Base-by-base conservation (phyloP, 2,329 filamentous ascomycete genomes). In the Ophiosphaerella korrae region DNA sequence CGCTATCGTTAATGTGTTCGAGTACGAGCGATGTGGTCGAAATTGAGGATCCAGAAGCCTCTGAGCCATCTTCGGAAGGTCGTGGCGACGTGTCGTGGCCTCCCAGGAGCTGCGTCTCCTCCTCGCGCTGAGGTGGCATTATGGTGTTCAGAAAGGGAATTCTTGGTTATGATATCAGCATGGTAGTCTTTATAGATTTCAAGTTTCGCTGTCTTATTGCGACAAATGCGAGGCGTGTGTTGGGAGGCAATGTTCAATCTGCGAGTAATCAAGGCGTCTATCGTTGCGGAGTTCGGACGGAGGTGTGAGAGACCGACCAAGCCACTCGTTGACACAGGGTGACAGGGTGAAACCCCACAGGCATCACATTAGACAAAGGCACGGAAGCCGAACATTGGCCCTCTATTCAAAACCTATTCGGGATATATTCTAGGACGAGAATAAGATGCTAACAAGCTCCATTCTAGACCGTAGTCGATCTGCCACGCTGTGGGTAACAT, bases 21-120 rank as follows among this genome's bases (percentile, higher is more conserved):
- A 94, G 89, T 46, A 94, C 84, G 12, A 94, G 80, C 63, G 90
- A 93, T 3, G 88, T 92, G 9, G 90, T 93, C 31, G 90, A 94
- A n/a, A 86, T 86, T 35, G 88, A 88, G n/a, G 88, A 90, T 39
- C 84, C 73, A 3, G 89, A 90, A 55, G 82, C 82, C 45, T 69
- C 67, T 5, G 60, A 70, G 39, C 65, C 64, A 55, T 72, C 72
- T 54, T 72, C 66, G 50, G 72, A 74, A 51, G 56, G 51, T 52
- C 65, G 68, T 48, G 65, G 48, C 34, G 65, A 52, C 42, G 55
- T 53, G 46, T 73, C 65, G 33, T 72, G 59, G 41, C 66, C 64
- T 24, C 72, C 76, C 18, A 80, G 71, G 51, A 77, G 77, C 62
- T 76, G 71, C 48, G 73, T 71, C 70, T 80, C 77, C 64, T 80